Evolutionary conservation across 1,139 yeast species (phyloP).

Genomic region (Candida gigantensis): DNA sequence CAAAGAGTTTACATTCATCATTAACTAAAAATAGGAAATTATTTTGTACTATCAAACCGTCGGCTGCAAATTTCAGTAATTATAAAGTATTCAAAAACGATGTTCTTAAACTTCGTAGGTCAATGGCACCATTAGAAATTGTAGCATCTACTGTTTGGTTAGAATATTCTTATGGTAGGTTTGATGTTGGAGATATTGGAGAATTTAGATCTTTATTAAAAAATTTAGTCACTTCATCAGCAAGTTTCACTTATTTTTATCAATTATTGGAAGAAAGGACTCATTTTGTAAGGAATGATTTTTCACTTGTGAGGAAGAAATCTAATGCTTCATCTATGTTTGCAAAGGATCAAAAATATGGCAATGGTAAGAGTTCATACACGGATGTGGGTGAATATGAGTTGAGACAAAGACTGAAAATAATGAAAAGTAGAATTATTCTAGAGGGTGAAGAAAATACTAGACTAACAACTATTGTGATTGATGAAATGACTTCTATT

Average conservation of each 20-base stretch:
- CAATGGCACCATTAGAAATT: conserved; percentile 23
- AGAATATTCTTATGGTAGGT: conserved; percentile 32
- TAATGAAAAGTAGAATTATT: conserved; percentile 24
- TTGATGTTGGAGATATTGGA: conserved; percentile 30
- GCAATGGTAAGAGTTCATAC: conserved; percentile 24
- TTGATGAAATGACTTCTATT: conserved; percentile 29
- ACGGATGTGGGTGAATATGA: conserved; percentile 35
- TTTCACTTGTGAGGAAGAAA: conserved; percentile 18
- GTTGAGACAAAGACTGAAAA: conserved; percentile 21
- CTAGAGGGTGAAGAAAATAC: conserved; percentile 16
- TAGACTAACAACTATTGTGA: conserved; percentile 22
- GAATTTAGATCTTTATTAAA: conserved; percentile 28
- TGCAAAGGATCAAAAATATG: conserved; percentile 20
- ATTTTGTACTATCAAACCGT: conserved; percentile 30
- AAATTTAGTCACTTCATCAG: conserved; percentile 23
- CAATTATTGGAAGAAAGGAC: conserved; percentile 30
- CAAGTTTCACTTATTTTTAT: conserved; percentile 33
- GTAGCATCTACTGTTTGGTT: conserved; percentile 21
- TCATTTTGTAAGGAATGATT: conserved; percentile 19
- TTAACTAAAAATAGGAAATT: conserved; percentile 25
- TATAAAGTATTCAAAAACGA: conserved; percentile 22
- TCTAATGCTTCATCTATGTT: conserved; percentile 15
- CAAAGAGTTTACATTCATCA: conserved; percentile 19
- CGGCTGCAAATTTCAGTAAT: conserved; percentile 25
- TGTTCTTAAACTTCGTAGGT: conserved; percentile 21